Conservation (phyloP, 129 eudicot species). For the Calendula officinalis region DNA sequence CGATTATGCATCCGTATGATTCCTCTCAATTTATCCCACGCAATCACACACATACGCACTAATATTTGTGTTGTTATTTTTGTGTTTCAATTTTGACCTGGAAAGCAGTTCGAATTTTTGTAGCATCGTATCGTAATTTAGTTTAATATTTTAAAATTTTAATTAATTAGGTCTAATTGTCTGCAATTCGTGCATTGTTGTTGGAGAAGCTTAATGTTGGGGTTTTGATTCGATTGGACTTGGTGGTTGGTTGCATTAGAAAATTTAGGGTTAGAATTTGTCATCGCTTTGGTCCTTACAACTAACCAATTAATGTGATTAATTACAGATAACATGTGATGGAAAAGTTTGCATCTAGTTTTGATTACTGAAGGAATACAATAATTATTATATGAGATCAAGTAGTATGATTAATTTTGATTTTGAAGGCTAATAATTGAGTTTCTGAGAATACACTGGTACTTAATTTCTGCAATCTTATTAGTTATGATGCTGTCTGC, state of each 20-base stretch:
- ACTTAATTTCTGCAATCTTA: conserved; percentile 2
- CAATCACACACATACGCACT: neutral
- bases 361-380: conserved; percentile 14
- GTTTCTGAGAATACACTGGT: conserved; percentile 2
- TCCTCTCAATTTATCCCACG: neutral
- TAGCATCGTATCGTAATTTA: conserved; percentile 15
- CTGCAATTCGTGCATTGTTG: neutral
- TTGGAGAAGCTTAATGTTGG: conserved; percentile 6
- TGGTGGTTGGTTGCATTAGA: conserved; percentile 12
- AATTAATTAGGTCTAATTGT: conserved; percentile 14
- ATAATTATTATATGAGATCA: conserved; percentile 1
- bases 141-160: neutral
- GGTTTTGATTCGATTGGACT: conserved; percentile 7
- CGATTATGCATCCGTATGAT: conserved; percentile 64
- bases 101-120: neutral
- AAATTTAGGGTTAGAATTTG: conserved; percentile 16
- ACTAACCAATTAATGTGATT: conserved; percentile 1
- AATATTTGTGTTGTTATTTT: neutral
- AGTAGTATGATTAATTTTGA: neutral
- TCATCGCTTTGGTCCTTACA: neutral
- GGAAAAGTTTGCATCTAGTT: conserved; percentile 3
- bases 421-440: conserved; percentile 7
- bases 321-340: neutral
- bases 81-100: neutral
- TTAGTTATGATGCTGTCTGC: neutral